Percentiles rank a stretch among this genome's conserved stretches.
These are phyloP conservation scores for Rhodosporidiobolus odoratus DNA, from an alignment of 768 basidiomycete species.

Conservation along the genomic window DNA sequence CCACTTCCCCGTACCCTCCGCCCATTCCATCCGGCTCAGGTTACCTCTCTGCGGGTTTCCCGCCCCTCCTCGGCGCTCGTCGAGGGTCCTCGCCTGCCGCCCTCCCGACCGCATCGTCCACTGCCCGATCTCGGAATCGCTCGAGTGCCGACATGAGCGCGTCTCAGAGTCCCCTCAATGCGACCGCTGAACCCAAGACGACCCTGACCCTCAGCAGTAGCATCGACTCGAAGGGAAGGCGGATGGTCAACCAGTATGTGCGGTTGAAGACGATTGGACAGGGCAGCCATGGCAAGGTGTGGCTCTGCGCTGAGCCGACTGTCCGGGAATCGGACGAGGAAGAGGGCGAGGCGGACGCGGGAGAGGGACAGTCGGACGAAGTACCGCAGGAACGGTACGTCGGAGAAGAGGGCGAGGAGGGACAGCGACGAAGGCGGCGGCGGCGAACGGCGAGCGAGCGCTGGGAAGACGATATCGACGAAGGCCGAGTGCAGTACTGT, in stretches of 20 bases:
- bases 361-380: neutral
- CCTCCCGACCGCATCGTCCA: neutral
- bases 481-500: constrained; percentile 38
- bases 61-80: neutral
- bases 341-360: constrained; percentile 14
- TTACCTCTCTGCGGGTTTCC: neutral
- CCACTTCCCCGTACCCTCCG: neutral
- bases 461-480: constrained; percentile 36
- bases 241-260: constrained; percentile 76
- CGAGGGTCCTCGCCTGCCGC: constrained; percentile 28
- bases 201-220: constrained; percentile 28
- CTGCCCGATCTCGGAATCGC: no score
- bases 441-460: constrained; percentile 19
- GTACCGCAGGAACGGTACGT: neutral
- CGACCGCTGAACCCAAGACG: constrained; percentile 28
- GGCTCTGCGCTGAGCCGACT: constrained; percentile 59
- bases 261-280: constrained; percentile 70
- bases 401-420: constrained; percentile 10
- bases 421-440: neutral
- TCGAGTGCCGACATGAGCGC: neutral
- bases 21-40: neutral
- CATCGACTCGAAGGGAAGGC: constrained; percentile 38
- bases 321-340: constrained; percentile 29
- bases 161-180: neutral
- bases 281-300: constrained; percentile 88